phyloP scores from a whole-genome alignment of 352 stramenopile genomes.

The Phytophthora uliginosa region DNA sequence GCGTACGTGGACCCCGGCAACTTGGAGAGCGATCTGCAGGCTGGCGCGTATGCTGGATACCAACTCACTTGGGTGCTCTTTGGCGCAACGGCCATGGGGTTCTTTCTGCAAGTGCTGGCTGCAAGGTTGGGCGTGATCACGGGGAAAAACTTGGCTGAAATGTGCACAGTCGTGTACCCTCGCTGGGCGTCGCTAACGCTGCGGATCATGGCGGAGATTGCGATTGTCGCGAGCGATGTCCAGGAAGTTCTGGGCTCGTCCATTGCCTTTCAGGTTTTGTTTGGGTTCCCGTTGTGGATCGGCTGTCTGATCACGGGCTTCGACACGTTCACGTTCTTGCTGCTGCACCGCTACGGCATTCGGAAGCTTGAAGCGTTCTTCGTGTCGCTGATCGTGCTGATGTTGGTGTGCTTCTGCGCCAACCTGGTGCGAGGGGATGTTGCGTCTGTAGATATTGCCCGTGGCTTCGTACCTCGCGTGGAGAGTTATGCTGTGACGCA shows the following conservation, averaged over 20 bases:
- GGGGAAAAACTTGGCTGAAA: slow-evolving; percentile 91
- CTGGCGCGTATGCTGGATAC: slow-evolving; percentile 91
- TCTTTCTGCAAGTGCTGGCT: slow-evolving; percentile 96
- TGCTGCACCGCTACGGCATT: slow-evolving; percentile 94
- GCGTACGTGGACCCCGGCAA: slow-evolving; percentile 97
- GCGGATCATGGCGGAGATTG: slow-evolving; percentile 95
- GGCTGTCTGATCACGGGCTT: slow-evolving; percentile 91
- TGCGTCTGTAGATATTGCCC: slow-evolving; percentile 65
- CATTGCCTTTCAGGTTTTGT: slow-evolving; percentile 94
- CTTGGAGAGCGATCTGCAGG: slow-evolving; percentile 96
- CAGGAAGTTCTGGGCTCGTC: slow-evolving; percentile 96
- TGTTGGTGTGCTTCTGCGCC: slow-evolving; percentile 95
- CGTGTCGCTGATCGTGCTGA: slow-evolving; percentile 92
- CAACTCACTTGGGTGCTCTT: slow-evolving; percentile 96
- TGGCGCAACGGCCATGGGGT: slow-evolving; percentile 89
- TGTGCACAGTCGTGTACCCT: slow-evolving; percentile 86
- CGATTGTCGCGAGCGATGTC: slow-evolving; percentile 93
- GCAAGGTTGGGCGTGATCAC: slow-evolving; percentile 94
- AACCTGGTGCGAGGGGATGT: slow-evolving; percentile 91
- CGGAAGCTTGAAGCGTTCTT: slow-evolving; percentile 96
- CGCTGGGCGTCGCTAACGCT: slow-evolving; percentile 81
- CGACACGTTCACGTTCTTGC: slow-evolving; percentile 96
- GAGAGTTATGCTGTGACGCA: slow-evolving; percentile 83
- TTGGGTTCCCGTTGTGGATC: slow-evolving; percentile 91
- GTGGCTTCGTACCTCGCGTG: slow-evolving; percentile 85